Conservation (phyloP, 495 filamentous ascomycete species). For the Aspergillus cristatus region DNA sequence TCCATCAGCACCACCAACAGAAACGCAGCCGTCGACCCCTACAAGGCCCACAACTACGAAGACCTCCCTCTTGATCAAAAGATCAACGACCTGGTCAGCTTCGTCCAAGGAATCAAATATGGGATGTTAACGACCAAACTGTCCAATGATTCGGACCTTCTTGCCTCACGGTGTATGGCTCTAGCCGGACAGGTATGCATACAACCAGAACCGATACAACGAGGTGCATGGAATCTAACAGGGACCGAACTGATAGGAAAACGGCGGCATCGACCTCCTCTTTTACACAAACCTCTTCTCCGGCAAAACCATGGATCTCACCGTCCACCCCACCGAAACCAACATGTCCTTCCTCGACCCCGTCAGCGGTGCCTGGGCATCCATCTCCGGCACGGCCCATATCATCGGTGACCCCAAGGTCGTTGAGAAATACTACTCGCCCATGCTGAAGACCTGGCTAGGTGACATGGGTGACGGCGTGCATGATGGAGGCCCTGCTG, state of each 20-base stretch:
- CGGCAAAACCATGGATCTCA: slow-evolving; percentile 81
- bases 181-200: slow-evolving; percentile 64
- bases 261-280: slow-evolving; percentile 72
- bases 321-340: slow-evolving; percentile 56
- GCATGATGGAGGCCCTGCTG: slow-evolving; percentile 72
- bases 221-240: background rate
- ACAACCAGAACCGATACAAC: background rate
- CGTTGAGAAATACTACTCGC: slow-evolving; percentile 71
- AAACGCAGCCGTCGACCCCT: slow-evolving; percentile 63
- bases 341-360: slow-evolving; percentile 81
- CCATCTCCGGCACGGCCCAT: slow-evolving; percentile 60
- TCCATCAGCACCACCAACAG: slow-evolving; percentile 53
- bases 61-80: slow-evolving; percentile 60
- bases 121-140: slow-evolving; percentile 66
- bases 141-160: slow-evolving; percentile 58
- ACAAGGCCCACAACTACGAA: slow-evolving; percentile 63
- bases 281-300: slow-evolving; percentile 94
- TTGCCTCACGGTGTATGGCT: slow-evolving; percentile 84
- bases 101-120: slow-evolving; percentile 66
- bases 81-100: slow-evolving; percentile 62
- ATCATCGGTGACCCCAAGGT: slow-evolving; percentile 58
- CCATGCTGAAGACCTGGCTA: slow-evolving; percentile 73
- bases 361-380: slow-evolving; percentile 65
- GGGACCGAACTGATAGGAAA: slow-evolving; percentile 45
- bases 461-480: slow-evolving; percentile 84